Conservation (phyloP, 83 land plant genomes). For the Picea mariana region DNA sequence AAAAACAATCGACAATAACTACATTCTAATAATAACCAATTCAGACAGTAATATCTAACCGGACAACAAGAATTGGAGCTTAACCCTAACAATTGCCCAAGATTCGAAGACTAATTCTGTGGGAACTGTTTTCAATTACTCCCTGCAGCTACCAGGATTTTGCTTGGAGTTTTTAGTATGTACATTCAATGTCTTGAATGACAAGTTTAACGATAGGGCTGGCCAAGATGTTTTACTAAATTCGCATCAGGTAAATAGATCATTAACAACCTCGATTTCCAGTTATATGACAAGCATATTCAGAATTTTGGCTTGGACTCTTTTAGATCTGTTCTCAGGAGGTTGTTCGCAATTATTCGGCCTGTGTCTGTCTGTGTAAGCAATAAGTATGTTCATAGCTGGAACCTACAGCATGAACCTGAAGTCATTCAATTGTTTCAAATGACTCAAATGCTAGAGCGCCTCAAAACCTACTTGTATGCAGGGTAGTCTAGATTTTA, state of each 20-base stretch:
- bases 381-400: too few species aligned
- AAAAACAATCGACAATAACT: not conserved
- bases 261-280: not conserved
- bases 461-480: too few species aligned
- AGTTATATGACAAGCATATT: not conserved
- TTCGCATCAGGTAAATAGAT: not conserved
- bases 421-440: too few species aligned
- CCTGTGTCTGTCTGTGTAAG: too few species aligned
- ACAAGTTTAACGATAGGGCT: not conserved
- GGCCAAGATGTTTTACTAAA: not conserved
- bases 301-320: too few species aligned
- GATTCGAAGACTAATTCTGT: not conserved
- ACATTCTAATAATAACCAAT: too few species aligned
- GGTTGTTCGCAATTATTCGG: too few species aligned
- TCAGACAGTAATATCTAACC: constrained; percentile 6
- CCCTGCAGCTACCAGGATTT: not conserved
- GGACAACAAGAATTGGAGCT: not conserved
- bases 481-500: too few species aligned
- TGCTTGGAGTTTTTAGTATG: not conserved
- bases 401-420: too few species aligned
- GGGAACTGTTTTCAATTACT: not conserved
- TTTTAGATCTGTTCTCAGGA: too few species aligned
- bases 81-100: not conserved
- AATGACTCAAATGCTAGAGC: too few species aligned
- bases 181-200: not conserved